These are phyloP conservation scores for Sporothrix pallida DNA, from an alignment of 2,329 filamentous ascomycete species.

Conservation along the genomic window DNA sequence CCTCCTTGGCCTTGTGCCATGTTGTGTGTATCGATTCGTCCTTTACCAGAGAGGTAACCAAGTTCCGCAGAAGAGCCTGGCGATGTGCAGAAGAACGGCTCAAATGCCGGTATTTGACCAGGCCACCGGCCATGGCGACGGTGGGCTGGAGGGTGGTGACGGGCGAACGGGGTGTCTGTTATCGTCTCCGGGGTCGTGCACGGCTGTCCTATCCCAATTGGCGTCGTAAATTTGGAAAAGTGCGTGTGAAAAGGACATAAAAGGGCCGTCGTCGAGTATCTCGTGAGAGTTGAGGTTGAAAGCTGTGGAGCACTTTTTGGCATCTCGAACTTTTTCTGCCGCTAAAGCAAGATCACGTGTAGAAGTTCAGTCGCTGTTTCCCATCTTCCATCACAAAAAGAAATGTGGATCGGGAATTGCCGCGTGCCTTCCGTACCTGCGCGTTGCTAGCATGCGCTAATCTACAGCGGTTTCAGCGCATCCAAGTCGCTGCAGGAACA, in stretches of 20 bases:
- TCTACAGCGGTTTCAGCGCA: conserved; percentile 11
- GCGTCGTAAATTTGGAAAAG: not conserved
- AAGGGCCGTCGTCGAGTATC: conserved; percentile 3
- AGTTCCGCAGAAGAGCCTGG: conserved; percentile 89
- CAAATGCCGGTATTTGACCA: conserved; percentile 86
- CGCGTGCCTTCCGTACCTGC: conserved; percentile 26
- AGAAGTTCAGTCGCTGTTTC: not conserved
- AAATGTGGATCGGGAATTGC: conserved; percentile 32
- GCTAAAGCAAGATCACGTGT: conserved; percentile 30
- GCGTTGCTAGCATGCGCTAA: conserved; percentile 3
- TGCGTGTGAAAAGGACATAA: not conserved
- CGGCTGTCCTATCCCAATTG: not conserved
- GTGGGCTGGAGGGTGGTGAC: not conserved
- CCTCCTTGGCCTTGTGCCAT: conserved; percentile 96
- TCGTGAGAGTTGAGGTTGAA: conserved; percentile 21
- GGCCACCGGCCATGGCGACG: conserved; percentile 77
- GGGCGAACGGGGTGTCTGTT: conserved; percentile 21
- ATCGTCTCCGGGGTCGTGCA: not conserved
- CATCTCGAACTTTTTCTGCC: conserved; percentile 34
- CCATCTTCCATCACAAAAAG: not conserved
- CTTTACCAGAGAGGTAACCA: conserved; percentile 92
- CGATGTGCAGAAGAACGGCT: conserved; percentile 85
- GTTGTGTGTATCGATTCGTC: conserved; percentile 94
- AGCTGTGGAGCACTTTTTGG: conserved; percentile 25
- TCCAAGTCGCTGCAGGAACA: not conserved